Conservation (phyloP, 345 rosid species). For the Melaleuca alternifolia region DNA sequence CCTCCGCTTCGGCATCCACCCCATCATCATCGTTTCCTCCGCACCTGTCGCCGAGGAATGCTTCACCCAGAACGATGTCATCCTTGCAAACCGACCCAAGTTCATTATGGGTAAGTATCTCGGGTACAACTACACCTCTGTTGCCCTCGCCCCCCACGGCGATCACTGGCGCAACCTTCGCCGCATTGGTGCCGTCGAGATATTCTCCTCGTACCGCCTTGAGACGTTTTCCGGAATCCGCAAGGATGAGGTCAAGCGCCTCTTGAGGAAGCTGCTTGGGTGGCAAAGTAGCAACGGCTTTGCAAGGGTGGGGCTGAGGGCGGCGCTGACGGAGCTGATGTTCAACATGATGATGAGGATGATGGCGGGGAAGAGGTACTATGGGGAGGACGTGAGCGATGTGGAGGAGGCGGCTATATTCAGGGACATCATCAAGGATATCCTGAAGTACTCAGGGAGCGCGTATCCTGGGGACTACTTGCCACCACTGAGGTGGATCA, state of each 20-base stretch:
- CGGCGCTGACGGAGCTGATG: constrained; percentile 16
- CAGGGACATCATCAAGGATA: constrained; percentile 24
- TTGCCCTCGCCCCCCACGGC: constrained; percentile 22
- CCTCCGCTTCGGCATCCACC: constrained; percentile 26
- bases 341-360: constrained; percentile 32
- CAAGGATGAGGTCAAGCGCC: constrained; percentile 26
- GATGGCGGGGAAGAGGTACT: constrained; percentile 35
- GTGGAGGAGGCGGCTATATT: constrained; percentile 23
- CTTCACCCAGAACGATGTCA: constrained; percentile 37
- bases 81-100: constrained; percentile 42
- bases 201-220: constrained; percentile 28
- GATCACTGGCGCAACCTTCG: constrained; percentile 59
- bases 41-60: constrained; percentile 26
- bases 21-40: constrained; percentile 24
- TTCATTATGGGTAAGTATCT: constrained; percentile 15
- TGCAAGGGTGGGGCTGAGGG: constrained; percentile 25
- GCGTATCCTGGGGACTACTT: constrained; percentile 33
- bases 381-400: constrained; percentile 19
- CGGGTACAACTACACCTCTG: constrained; percentile 24
- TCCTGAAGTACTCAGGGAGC: constrained; percentile 2
- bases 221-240: constrained; percentile 9
- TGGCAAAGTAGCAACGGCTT: neutral
- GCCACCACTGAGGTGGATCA: constrained; percentile 27
- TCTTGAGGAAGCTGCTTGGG: constrained; percentile 11
- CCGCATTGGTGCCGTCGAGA: constrained; percentile 24